Evolutionary conservation across 352 stramenopile species (phyloP), one percentile per base, ranked within the genome.

Genomic region (Hyaloperonospora brassicae): DNA sequence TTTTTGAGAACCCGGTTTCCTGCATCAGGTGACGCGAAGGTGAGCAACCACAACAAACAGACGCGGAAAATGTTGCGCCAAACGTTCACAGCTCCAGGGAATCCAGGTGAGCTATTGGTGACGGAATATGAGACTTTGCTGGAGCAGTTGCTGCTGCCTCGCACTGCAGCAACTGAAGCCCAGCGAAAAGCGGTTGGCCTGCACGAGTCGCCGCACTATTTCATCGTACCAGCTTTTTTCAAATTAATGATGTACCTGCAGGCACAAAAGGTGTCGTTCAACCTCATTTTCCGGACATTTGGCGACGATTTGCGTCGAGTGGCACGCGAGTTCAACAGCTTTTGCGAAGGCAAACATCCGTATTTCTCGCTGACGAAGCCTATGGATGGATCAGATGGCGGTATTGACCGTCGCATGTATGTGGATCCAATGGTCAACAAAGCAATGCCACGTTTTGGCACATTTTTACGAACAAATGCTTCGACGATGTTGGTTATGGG

Each of bases 251-350:
- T 74, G 57, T 64, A 71, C 39, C 56, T 89, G 12, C 72, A 89
- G 31, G 46, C 47, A 12, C 60, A 73, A 2, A 53, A 69, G 38
- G 57, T 66, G 3, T 58, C 35, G n/a, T 91, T 86, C 58, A 88
- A 85, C 55, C 61, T 91, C 45, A 76, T 91, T 31, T 91, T 91
- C 50, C 78, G 81, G 6, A 91, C 81, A 2, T 91, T 65, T 40
- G 81, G 81, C 2, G 67, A 91, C 50, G 81, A 91, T 36, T 52
- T 91, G 11, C 62, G 70, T 53, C 71, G 70, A 17, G 77, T 91
- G 31, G 79, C 79, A 1, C 59, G 83, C 40, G 81, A 91, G 52
- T 89, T 91, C 57, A 91, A 91, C 41, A 64, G 64, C 36, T 91
- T 91, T 47, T 91, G 81, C 8, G 27, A 34, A 34, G 27, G 27